Evolutionary conservation across 2,329 filamentous ascomycete genomes (phyloP).

Genomic region (Periglandula ipomoeae): DNA sequence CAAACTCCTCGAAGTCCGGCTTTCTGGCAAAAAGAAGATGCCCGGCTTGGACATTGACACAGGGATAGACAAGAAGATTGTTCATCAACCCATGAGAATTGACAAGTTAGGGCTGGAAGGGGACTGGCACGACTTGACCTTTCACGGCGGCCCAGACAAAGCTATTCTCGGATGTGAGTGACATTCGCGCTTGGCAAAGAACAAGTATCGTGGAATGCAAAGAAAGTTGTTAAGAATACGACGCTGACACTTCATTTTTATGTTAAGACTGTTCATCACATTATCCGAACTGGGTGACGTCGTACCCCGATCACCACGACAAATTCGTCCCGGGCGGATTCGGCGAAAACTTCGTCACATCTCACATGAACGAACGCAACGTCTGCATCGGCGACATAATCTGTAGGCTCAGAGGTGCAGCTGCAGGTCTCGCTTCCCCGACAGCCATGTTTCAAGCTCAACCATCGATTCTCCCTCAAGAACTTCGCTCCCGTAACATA

Average conservation of each 20-base stretch:
- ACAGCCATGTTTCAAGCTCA: conserved; percentile 57
- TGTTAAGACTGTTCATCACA: conserved; percentile 47
- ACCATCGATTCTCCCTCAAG: conserved; percentile 55
- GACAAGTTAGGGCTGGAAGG: conserved; percentile 40
- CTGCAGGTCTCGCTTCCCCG: conserved; percentile 53
- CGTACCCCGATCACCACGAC: conserved; percentile 40
- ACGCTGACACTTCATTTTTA: neutral
- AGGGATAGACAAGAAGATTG: conserved; percentile 46
- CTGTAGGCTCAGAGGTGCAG: conserved; percentile 38
- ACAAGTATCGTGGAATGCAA: too few species aligned
- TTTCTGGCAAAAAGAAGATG: conserved; percentile 46
- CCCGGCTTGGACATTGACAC: conserved; percentile 40
- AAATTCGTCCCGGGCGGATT: conserved; percentile 50
- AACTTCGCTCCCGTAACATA: conserved; percentile 52
- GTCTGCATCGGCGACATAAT: conserved; percentile 57
- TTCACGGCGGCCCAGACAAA: conserved; percentile 55
- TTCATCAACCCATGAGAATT: conserved; percentile 35
- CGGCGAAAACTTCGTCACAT: conserved; percentile 54
- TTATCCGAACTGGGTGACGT: conserved; percentile 44
- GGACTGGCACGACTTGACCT: conserved; percentile 53
- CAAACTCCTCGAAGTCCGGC: conserved; percentile 46
- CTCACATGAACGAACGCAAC: conserved; percentile 52
- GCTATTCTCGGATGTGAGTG: conserved; percentile 48
- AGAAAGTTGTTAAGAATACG: too few species aligned
- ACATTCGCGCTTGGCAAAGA: neutral